A percentile compares a stretch with the other conserved stretches of the same genome.
Evolutionary conservation across 2,329 filamentous ascomycete genomes (phyloP).

Genomic region (Fusarium tjaetaba): DNA sequence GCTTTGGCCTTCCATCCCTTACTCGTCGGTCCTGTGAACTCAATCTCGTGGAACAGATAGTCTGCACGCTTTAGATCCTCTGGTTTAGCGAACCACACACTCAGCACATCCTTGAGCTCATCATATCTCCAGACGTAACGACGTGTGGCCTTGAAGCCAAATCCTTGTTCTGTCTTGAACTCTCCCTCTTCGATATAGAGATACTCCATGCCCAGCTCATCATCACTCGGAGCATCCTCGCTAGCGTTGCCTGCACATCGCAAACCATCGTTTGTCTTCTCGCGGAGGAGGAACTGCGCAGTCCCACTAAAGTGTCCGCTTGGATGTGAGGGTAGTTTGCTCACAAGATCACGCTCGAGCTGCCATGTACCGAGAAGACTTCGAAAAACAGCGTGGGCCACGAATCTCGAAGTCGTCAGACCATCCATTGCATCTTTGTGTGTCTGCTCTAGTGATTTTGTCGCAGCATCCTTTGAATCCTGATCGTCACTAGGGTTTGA

Average conservation of each 20-base stretch:
- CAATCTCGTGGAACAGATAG: constrained; percentile 79
- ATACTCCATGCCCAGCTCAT: constrained; percentile 65
- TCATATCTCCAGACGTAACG: constrained; percentile 80
- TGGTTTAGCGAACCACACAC: constrained; percentile 77
- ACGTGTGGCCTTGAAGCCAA: constrained; percentile 68
- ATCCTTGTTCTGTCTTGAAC: constrained; percentile 66
- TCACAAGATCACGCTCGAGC: constrained; percentile 66
- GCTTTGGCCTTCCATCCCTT: constrained; percentile 71
- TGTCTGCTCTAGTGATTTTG: constrained; percentile 58
- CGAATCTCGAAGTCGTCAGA: constrained; percentile 59
- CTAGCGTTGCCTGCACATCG: constrained; percentile 44
- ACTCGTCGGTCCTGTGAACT: constrained; percentile 58
- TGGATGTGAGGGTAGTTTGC: constrained; percentile 65
- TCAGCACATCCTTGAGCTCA: constrained; percentile 67
- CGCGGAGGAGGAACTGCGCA: constrained; percentile 71
- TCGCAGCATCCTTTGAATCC: constrained; percentile 52
- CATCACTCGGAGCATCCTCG: constrained; percentile 21
- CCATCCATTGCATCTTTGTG: constrained; percentile 54
- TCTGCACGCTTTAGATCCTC: constrained; percentile 71
- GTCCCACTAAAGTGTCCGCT: constrained; percentile 73
- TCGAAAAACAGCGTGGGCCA: constrained; percentile 74
- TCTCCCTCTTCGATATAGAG: constrained; percentile 75
- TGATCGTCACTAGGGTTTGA: constrained; percentile 50
- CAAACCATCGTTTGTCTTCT: constrained; percentile 65
- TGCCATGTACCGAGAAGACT: constrained; percentile 77